Evolutionary conservation across 345 rosid species (phyloP), one percentile per base, ranked within the genome.

Genomic region (Populus davidiana): DNA sequence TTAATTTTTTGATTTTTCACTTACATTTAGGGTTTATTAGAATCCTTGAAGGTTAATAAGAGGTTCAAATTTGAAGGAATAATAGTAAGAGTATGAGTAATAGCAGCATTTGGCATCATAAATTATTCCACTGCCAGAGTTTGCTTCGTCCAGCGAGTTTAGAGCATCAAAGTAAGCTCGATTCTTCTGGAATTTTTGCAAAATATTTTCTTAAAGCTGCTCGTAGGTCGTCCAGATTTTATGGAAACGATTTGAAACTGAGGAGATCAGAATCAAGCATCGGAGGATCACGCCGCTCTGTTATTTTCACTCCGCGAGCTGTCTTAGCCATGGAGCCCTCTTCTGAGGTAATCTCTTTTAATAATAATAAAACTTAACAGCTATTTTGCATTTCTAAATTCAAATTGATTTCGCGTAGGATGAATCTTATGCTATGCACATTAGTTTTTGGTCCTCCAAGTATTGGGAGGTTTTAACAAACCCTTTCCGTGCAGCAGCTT

Each of bases 271-370:
- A 81, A 54, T 61, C 81, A 25, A 67, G 78, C 54, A 76, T 23
- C 14, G 29, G 79, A 78, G 87, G 83, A 80, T 75, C 72, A 20
- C 83, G 76, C 75, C 88, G 79, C 43, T 38, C 85, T 47, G 78
- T 81, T 72, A 68, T 84, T 0, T 74, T 88, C 73, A 69, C 81
- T 64, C 87, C 98, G 39, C 87, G 84, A 47, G 93, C 99, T 69
- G 90, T 90, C 12, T 87, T 96, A 80, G 85, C 95, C 12, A 83
- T 86, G 86, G 95, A 89, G 86, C 87, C 94, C 3, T 74, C 93
- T 73, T 87, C 92, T 47, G 87, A 90, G 97, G 98, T 93, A 78
- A 59, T 67, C 54, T 66, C 11, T 59, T 59, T 3, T 23, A 43
- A 43, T 43, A 43, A 11, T 43, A 43, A 43, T 43, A 43, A 41